Percentiles rank a stretch among this genome's conserved stretches.
phyloP scores from a whole-genome alignment of 768 basidiomycete genomes.

The Pulveroboletus ravenelii region DNA sequence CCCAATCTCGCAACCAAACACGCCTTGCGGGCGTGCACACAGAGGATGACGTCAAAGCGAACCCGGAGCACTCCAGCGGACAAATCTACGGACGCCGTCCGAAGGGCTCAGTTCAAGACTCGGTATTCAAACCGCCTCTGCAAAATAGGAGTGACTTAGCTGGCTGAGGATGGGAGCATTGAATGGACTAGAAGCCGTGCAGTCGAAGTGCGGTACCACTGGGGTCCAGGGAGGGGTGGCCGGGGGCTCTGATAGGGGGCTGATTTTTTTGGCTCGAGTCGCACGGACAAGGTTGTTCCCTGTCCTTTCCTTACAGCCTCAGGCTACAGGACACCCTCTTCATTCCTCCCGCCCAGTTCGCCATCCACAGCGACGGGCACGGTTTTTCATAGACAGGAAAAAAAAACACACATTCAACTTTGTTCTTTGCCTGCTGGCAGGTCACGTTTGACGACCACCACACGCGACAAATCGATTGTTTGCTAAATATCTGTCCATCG shows the following conservation, averaged over 20 bases:
- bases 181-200: background rate
- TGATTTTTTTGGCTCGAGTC: slow-evolving; percentile 30
- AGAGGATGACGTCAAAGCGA: slow-evolving; percentile 6
- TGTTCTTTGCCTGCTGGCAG: slow-evolving; percentile 85
- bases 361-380: slow-evolving; percentile 35
- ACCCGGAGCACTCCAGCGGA: background rate
- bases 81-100: background rate
- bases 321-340: slow-evolving; percentile 32
- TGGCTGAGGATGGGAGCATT: background rate
- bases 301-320: slow-evolving; percentile 37
- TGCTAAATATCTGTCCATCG: slow-evolving; percentile 41
- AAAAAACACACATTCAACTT: slow-evolving; percentile 41
- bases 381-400: slow-evolving; percentile 37
- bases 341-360: slow-evolving; percentile 28
- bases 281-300: slow-evolving; percentile 30
- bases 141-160: too few species aligned
- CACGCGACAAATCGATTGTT: slow-evolving; percentile 55
- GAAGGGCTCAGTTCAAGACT: background rate
- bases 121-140: too few species aligned
- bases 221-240: slow-evolving; percentile 14
- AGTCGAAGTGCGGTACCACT: slow-evolving; percentile 11
- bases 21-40: background rate
- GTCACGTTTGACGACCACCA: slow-evolving; percentile 82
- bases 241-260: slow-evolving; percentile 25
- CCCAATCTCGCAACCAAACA: slow-evolving; percentile 3